Percentiles rank a stretch among this genome's conserved stretches.
Evolutionary conservation across 2,329 filamentous ascomycete genomes (phyloP).

Genomic region (Cucurbitaria berberidis): DNA sequence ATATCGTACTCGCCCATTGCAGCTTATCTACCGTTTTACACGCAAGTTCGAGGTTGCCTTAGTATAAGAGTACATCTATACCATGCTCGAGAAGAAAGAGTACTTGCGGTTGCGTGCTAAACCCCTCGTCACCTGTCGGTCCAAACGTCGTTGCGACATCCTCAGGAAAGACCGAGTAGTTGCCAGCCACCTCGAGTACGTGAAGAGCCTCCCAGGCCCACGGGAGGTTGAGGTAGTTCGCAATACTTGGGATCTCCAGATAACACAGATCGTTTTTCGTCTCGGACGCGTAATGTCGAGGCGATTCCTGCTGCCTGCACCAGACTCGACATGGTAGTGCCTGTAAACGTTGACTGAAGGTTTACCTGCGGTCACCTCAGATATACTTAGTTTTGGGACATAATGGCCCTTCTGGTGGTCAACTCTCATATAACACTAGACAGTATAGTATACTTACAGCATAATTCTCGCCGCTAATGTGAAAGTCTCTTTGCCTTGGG

Average conservation of each 20-base stretch:
- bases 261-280: conserved; percentile 50
- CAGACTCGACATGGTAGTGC: conserved; percentile 52
- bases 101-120: conserved; percentile 44
- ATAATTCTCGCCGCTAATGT: conserved; percentile 59
- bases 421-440: not conserved
- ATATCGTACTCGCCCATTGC: conserved; percentile 50
- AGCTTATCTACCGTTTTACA: conserved; percentile 51
- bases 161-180: conserved; percentile 37
- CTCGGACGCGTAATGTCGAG: conserved; percentile 52
- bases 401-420: conserved; percentile 52
- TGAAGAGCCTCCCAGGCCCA: conserved; percentile 42
- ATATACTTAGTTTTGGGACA: conserved; percentile 52
- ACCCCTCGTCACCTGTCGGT: conserved; percentile 33
- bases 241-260: conserved; percentile 32
- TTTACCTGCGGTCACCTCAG: conserved; percentile 51
- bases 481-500: conserved; percentile 48
- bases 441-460: conserved; percentile 43
- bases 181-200: conserved; percentile 40
- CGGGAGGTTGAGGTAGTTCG: conserved; percentile 44
- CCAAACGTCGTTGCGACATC: conserved; percentile 37
- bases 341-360: conserved; percentile 54
- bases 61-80: conserved; percentile 50
- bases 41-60: conserved; percentile 50
- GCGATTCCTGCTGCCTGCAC: conserved; percentile 49
- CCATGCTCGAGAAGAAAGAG: conserved; percentile 45